Evolutionary conservation across 257 asterid genomes (phyloP).

Genomic region (Penstemon newberryi): DNA sequence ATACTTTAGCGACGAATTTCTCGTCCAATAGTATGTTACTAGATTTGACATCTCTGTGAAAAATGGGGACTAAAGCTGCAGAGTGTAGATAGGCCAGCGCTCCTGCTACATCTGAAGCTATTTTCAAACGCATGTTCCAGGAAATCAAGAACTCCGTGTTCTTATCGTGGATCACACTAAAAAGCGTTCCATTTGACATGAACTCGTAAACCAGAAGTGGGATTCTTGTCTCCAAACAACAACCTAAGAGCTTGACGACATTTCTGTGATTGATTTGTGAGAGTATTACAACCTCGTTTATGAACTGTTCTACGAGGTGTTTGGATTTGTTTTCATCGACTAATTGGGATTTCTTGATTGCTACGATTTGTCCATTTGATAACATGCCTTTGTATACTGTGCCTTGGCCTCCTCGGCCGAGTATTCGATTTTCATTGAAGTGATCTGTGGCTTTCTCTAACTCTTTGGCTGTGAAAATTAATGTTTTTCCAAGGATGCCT

Average conservation of each 20-base stretch:
- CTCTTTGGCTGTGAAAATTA: slow-evolving; percentile 24
- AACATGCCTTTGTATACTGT: slow-evolving; percentile 34
- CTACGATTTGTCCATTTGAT: slow-evolving; percentile 26
- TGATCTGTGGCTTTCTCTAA: slow-evolving; percentile 28
- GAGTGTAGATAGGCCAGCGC: slow-evolving; percentile 29
- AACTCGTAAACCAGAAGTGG: slow-evolving; percentile 24
- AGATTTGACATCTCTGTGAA: slow-evolving; percentile 31
- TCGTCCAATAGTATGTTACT: slow-evolving; percentile 31
- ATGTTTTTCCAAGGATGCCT: slow-evolving; percentile 21
- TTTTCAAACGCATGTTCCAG: slow-evolving; percentile 27
- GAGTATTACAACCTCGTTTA: slow-evolving; percentile 34
- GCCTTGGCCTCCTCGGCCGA: slow-evolving; percentile 34
- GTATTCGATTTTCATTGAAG: slow-evolving; percentile 28
- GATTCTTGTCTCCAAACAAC: slow-evolving; percentile 27
- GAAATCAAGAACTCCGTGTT: slow-evolving; percentile 23
- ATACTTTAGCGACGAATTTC: slow-evolving; percentile 27
- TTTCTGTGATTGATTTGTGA: slow-evolving; percentile 34
- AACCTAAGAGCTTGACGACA: slow-evolving; percentile 27
- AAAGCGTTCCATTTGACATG: slow-evolving; percentile 27
- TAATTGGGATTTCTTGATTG: slow-evolving; percentile 28
- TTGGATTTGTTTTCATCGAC: slow-evolving; percentile 28
- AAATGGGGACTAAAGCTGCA: slow-evolving; percentile 30
- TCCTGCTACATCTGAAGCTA: slow-evolving; percentile 25
- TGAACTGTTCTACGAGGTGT: slow-evolving; percentile 24
- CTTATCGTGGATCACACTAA: slow-evolving; percentile 19